phyloP scores from a whole-genome alignment of 2,329 filamentous ascomycete species.

The Fusarium staphyleae region DNA sequence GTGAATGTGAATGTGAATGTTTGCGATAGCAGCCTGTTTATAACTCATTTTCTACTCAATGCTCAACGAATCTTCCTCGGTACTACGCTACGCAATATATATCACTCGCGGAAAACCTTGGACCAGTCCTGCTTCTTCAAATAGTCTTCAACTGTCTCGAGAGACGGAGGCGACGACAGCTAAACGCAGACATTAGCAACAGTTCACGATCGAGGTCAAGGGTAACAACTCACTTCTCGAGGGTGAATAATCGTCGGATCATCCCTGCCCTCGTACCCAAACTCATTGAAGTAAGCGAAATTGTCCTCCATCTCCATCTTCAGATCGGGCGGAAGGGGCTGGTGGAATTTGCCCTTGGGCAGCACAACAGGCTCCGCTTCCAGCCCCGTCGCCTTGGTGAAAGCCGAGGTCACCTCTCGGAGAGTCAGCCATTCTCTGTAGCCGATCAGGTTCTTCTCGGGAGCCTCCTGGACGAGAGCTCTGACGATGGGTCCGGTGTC shows the following conservation, averaged over 20 bases:
- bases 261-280: constrained; percentile 26
- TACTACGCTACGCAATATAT: not conserved
- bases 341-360: not conserved
- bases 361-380: not conserved
- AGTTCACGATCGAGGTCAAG: fast-evolving
- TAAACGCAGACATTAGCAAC: not conserved
- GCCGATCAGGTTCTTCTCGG: constrained; percentile 33
- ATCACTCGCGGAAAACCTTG: constrained; percentile 8
- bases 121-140: constrained; percentile 27
- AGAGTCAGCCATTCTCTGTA: constrained; percentile 35
- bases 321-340: not conserved
- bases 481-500: constrained; percentile 37
- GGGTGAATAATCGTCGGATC: constrained; percentile 23
- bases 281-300: constrained; percentile 23
- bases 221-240: constrained; percentile 8
- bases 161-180: constrained; percentile 6
- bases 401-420: constrained; percentile 24
- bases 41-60: not conserved
- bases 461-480: constrained; percentile 30
- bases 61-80: not conserved
- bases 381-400: constrained; percentile 27
- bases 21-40: too few species aligned
- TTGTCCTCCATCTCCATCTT: constrained; percentile 14
- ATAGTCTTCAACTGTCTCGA: constrained; percentile 12
- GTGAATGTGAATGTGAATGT: too few species aligned